Conservation (phyloP, 164 flowering plant genomes). For the Warburgia ugandensis region DNA sequence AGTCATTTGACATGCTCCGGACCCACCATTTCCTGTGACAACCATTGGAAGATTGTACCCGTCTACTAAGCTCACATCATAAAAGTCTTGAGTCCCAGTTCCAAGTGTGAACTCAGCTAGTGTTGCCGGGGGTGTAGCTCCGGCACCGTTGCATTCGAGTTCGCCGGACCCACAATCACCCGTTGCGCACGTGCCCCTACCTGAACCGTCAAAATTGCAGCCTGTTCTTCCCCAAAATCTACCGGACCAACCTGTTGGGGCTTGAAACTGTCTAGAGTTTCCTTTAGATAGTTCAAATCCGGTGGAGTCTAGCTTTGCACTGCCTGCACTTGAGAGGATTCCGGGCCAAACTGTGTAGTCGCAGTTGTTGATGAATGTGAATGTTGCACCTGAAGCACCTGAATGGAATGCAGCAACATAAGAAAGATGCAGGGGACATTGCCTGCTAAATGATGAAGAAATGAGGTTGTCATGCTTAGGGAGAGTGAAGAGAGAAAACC, state of each 20-base stretch:
- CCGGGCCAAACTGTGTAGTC: constrained; percentile 88
- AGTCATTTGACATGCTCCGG: constrained; percentile 41
- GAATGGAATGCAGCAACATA: background rate
- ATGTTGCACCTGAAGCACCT: constrained; percentile 51
- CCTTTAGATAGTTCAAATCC: constrained; percentile 64
- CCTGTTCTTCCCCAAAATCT: constrained; percentile 88
- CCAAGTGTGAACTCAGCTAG: constrained; percentile 86
- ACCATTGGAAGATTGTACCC: constrained; percentile 69
- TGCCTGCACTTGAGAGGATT: constrained; percentile 54
- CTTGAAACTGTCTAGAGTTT: constrained; percentile 41
- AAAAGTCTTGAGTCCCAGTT: constrained; percentile 51
- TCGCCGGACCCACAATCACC: constrained; percentile 77
- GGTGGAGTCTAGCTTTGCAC: constrained; percentile 43
- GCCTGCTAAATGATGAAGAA: too few species aligned
- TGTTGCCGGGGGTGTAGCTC: constrained; percentile 81
- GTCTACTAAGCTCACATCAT: constrained; percentile 76
- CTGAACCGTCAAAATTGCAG: constrained; percentile 54
- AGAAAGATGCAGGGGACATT: background rate
- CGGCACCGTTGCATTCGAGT: constrained; percentile 67
- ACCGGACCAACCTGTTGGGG: constrained; percentile 87
- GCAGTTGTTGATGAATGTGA: constrained; percentile 77
- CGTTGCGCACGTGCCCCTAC: constrained; percentile 53
- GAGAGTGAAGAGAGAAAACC: too few species aligned
- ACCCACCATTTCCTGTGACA: constrained; percentile 39
- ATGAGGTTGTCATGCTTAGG: too few species aligned